Base-by-base conservation (phyloP, 1,284 basidiomycete species). In the Puccinia horiana region DNA sequence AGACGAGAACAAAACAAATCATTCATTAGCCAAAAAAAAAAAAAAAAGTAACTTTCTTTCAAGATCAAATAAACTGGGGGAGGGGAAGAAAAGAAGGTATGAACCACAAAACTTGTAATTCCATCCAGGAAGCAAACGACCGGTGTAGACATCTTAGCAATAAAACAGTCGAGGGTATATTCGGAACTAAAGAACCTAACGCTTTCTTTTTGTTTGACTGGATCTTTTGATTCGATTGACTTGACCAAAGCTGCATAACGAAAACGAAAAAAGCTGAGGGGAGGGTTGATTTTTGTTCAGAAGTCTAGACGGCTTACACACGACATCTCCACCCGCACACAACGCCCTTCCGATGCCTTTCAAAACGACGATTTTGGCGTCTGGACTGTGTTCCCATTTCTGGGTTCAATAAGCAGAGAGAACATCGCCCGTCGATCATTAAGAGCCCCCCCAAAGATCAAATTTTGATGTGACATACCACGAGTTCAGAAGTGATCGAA, bases 241-340 rank as follows among this genome's bases (percentile, higher is more conserved):
- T 84, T 83, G 12, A 81, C 77, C 52, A 85, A 70, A 0, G 84
- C 85, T 85, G 29, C 26, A 9, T 37, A n/a, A n/a, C n/a, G n/a
- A n/a, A n/a, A n/a, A 18, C 11, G 16, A 47, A 69, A 26, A 47
- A 44, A 52, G 11, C 69, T 4, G 3, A 9, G 32, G 14, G 44
- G 37, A 16, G 44, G 65, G 23, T 54, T 32, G 40, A 8, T 58
- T 58, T n/a, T 58, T 23, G 40, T 40, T 65, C 8, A 23, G 14
- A 20, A 63, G 76, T 4, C 20, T 93, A 84, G 1, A 74, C 29
- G 44, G 35, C 78, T 73, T 86, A 94, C 94, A 89, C 83, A 91
- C 91, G 79, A 99, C 93, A 87, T 99, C 97, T 79, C 96, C 96
- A 32, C 96, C 97, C 6, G 94, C 93, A 86, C 96, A 99, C 86